Conservation (phyloP, 73 alveolate genomes). For the Paramecium pentaurelia region DNA sequence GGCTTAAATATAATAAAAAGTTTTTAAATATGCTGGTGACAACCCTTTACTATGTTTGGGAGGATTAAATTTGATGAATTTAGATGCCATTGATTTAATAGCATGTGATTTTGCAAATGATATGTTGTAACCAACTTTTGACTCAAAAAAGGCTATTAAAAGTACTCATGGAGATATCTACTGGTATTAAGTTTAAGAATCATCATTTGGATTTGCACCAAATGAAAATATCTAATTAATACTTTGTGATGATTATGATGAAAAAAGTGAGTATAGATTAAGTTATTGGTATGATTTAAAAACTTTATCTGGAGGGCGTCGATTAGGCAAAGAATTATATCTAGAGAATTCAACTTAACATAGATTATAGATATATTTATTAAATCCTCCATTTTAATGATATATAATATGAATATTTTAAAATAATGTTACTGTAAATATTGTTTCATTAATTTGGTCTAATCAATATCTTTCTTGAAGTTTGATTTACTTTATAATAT, state of each 20-base stretch:
- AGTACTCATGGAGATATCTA: not conserved
- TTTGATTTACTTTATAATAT: conserved; percentile 8
- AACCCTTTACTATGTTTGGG: not conserved
- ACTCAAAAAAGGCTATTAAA: not conserved
- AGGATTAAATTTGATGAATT: not conserved
- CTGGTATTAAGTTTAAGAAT: not conserved
- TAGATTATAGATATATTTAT: not conserved
- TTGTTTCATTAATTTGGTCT: conserved; percentile 33
- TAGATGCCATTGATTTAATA: not conserved
- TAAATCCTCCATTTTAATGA: not conserved
- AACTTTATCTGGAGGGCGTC: not conserved
- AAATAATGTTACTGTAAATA: not conserved
- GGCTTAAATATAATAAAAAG: not conserved
- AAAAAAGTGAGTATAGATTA: not conserved
- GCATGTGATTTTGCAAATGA: conserved; percentile 18
- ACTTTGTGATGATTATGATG: not conserved
- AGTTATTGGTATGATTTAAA: not conserved
- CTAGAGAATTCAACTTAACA: not conserved
- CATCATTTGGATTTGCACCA: conserved; percentile 19
- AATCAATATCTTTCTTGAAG: conserved; percentile 48
- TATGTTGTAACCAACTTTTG: not conserved
- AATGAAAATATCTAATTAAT: not conserved
- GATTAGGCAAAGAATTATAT: not conserved
- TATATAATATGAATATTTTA: not conserved
- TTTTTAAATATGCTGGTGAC: not conserved